A percentile compares a stretch with the other conserved stretches of the same genome.
These are phyloP conservation scores for Annulohypoxylon bovei DNA, from an alignment of 495 filamentous ascomycete species.

Conservation along the genomic window DNA sequence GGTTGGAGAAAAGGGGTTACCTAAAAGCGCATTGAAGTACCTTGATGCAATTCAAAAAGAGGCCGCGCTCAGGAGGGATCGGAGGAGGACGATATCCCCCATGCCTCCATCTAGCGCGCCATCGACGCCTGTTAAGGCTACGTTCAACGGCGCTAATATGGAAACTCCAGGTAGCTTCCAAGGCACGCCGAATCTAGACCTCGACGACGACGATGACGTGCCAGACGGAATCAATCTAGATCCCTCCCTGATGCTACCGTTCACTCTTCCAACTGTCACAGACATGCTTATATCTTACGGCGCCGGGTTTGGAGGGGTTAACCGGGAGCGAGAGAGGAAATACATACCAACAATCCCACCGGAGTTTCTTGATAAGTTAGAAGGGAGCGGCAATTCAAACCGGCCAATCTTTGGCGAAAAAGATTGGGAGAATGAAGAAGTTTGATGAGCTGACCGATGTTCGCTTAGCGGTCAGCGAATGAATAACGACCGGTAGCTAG, in stretches of 20 bases:
- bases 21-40: constrained; percentile 87
- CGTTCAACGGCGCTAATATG: constrained; percentile 48
- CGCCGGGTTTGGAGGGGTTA: constrained; percentile 91
- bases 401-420: constrained; percentile 56
- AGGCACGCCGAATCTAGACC: constrained; percentile 46
- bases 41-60: constrained; percentile 83
- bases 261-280: constrained; percentile 91
- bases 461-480: constrained; percentile 29
- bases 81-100: constrained; percentile 52
- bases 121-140: constrained; percentile 52
- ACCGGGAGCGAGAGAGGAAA: constrained; percentile 89
- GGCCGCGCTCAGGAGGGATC: constrained; percentile 63
- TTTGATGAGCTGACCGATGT: constrained; percentile 41
- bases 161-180: constrained; percentile 41
- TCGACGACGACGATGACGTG: constrained; percentile 67
- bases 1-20: constrained; percentile 91
- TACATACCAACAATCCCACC: constrained; percentile 97
- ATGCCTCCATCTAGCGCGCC: constrained; percentile 49
- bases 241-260: constrained; percentile 91
- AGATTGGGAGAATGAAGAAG: constrained; percentile 63
- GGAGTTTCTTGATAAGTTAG: constrained; percentile 90
- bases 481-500: constrained; percentile 17
- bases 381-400: constrained; percentile 60
- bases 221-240: constrained; percentile 82
- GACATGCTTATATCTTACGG: constrained; percentile 97